Evolutionary conservation across 78 protist genomes (phyloP), one percentile per base, ranked within the genome.

Genomic region (Emiliania huxleyi): DNA sequence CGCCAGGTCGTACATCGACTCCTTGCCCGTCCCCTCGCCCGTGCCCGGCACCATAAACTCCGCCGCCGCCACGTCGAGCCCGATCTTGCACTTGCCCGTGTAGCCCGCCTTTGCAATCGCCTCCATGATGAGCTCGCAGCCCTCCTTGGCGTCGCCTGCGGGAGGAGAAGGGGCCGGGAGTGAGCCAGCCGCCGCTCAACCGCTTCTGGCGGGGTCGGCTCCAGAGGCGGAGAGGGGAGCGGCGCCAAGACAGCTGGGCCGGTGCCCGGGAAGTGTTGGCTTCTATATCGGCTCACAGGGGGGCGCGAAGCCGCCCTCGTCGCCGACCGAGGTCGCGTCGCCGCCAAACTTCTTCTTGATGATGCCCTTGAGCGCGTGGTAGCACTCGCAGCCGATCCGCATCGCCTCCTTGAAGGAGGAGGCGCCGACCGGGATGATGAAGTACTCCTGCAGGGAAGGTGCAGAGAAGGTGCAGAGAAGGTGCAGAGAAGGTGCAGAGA

Each of bases 241-340:
- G 56, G 56, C 12, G 26, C 26, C 56, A 49, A 12, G 56, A 18
- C 26, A 12, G 5, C 26, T 12, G 5, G 56, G 56, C 12, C 26
- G 26, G 56, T 18, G 56, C 12, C 26, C 56, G 56, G 5, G 56
- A 5, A 49, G 5, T 49, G 56, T 5, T 12, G 56, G 5, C 56
- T 49, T 49, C 26, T 49, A 49, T 18, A 5, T 49, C 2, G 71
- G 33, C 8, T 25, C 35, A 25, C 21, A 99, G 99, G 87, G 96
- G 98, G 93, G 87, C 44, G 87, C 87, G 11, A 77, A 77, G 15
- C 99, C 99, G 62, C 99, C 99, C 96, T 99, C 99, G 94, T 99
- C 99, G 84, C 99, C 99, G 84, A 99, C 98, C 92, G 96, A 95
- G 93, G 91, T 71, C 37, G 97, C 97, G 81, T 89, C 93, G 91